Conservation (phyloP, 2,329 filamentous ascomycete genomes). For the Monosporascus sp. region DNA sequence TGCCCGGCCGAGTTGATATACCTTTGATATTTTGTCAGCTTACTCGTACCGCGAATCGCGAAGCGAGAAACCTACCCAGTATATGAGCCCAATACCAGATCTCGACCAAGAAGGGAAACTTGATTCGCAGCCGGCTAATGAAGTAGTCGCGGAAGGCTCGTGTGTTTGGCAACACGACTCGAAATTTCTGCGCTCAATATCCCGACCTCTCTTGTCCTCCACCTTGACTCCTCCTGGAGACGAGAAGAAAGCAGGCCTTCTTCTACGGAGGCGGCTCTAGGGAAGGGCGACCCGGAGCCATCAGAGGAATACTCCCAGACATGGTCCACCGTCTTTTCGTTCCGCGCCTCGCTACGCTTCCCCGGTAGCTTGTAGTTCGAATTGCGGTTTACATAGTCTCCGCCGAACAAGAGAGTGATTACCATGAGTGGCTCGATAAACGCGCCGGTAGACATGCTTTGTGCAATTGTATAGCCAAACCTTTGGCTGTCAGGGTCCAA, state of each 20-base stretch:
- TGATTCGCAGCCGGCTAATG: conserved; percentile 58
- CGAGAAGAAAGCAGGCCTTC: conserved; percentile 22
- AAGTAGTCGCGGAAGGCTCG: conserved; percentile 53
- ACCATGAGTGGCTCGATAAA: conserved; percentile 38
- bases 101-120: conserved; percentile 68
- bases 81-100: conserved; percentile 77
- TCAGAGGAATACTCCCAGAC: neutral
- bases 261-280: conserved; percentile 43
- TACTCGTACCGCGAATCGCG: neutral
- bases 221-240: conserved; percentile 21
- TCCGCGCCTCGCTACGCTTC: neutral
- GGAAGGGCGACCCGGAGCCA: conserved; percentile 7
- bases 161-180: conserved; percentile 57
- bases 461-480: neutral
- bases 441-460: conserved; percentile 34
- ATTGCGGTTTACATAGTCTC: conserved; percentile 39
- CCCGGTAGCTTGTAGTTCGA: conserved; percentile 26
- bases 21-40: conserved; percentile 35
- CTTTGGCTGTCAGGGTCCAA: too few relatives aligned
- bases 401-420: conserved; percentile 37
- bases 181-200: conserved; percentile 39
- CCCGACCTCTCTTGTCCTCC: conserved; percentile 12
- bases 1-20: conserved; percentile 69
- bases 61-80: conserved; percentile 54
- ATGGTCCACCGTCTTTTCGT: conserved; percentile 1